Base-by-base conservation (phyloP, 1,284 basidiomycete species). In the Cryptococcus sp. region DNA sequence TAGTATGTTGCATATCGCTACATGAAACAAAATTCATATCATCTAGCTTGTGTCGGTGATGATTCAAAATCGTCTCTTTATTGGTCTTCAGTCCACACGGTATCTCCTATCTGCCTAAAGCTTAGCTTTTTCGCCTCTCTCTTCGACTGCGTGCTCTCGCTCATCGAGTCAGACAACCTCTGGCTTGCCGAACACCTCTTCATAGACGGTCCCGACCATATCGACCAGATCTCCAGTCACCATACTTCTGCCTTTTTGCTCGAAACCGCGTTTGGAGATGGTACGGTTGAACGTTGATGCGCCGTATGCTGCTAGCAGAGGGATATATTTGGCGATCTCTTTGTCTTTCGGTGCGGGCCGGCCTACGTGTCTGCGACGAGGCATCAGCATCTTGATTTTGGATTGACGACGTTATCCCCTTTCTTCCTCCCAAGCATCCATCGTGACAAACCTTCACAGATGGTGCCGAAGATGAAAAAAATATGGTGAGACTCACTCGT, bases 171-270 rank as follows among this genome's bases (percentile, higher is more conserved):
- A 46, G 22, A 39, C 51, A 22, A 53, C 58, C 29, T 62, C 57
- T 16, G 66, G 48, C 46, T 64, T 54, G 1, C 85, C 87, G 75
- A 93, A 93, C 8, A 87, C 75, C 61, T 89, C 86, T 48, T 80
- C 80, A 70, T 93, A 93, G 0, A 90, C 85, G 40, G 80, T 81
- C 1, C 87, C 87, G 45, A 93, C 83, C 67, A 91, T 84, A 5
- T 84, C 82, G 43, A 94, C 79, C 84, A 98, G 87, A 68, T 98
- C 95, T 67, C 92, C 83, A 1, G 95, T 95, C 43, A 97, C 86
- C 68, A 97, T 86, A 55, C 88, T 86, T 65, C 95, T 81, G 1
- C 90, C 89, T 64, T 87, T 82, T 68, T 86, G 85, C 48, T 78
- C 74, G 72, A 91, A 99, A 2, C 90, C 91, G 22, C 83, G 77